Evolutionary conservation across 2,329 filamentous ascomycete genomes (phyloP).

Genomic region (Biscogniauxia marginata): DNA sequence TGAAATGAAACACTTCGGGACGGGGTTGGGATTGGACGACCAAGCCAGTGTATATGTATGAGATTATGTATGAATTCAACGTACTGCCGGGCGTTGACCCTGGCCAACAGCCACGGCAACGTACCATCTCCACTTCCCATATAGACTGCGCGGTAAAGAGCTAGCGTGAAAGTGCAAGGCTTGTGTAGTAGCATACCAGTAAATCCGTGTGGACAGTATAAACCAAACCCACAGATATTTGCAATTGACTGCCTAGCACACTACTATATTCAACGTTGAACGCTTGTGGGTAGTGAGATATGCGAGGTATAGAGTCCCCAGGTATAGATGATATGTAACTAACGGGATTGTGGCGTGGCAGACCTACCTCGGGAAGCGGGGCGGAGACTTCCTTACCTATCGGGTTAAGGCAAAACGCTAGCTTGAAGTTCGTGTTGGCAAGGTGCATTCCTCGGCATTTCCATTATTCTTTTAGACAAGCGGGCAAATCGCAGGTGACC

Average conservation of each 20-base stretch:
- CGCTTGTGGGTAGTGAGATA: no score
- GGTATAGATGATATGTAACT: no score
- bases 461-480: neutral
- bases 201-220: no score
- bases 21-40: constrained; percentile 1
- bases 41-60: constrained; percentile 14
- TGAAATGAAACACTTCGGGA: neutral
- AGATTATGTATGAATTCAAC: neutral
- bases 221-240: no score
- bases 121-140: neutral
- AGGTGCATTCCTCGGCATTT: neutral
- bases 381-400: neutral
- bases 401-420: neutral
- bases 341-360: no score
- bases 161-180: neutral
- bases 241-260: no score
- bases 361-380: neutral
- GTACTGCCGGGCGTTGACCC: neutral
- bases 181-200: no score
- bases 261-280: no score
- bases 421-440: neutral
- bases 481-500: neutral
- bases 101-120: neutral
- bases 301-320: no score
- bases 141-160: neutral